A percentile compares a stretch with the other conserved stretches of the same genome.
Conservation (phyloP, 495 filamentous ascomycete genomes). For the Tricharina praecox region DNA sequence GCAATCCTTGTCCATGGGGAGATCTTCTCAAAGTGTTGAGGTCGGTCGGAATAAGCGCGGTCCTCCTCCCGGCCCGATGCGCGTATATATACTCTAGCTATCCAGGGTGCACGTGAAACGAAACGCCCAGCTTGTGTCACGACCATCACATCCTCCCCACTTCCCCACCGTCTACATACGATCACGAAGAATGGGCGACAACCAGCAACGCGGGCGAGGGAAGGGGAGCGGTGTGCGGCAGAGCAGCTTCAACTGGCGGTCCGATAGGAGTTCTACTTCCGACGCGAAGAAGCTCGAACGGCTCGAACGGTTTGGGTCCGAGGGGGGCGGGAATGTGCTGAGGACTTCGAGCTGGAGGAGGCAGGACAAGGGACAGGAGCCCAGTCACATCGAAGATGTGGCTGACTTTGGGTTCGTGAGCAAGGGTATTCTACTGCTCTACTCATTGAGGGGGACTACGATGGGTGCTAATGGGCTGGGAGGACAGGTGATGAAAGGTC, state of each 20-base stretch:
- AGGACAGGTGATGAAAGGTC: slow-evolving; percentile 25
- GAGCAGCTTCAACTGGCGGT: slow-evolving; percentile 3
- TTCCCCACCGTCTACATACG: no score
- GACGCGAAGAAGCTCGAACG: slow-evolving; percentile 6
- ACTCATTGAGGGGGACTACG: not conserved
- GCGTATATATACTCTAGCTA: no score
- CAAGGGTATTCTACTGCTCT: slow-evolving; percentile 14
- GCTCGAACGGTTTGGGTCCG: slow-evolving; percentile 2
- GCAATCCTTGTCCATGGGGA: no score
- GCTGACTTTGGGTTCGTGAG: slow-evolving; percentile 26
- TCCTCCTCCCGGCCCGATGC: no score
- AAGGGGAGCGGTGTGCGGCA: not conserved
- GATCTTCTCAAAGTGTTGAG: no score
- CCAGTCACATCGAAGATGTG: not conserved
- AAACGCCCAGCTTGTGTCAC: no score
- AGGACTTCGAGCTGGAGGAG: not conserved
- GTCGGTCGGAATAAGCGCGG: no score
- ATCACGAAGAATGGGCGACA: no score
- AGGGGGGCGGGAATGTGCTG: not conserved
- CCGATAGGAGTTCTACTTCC: not conserved
- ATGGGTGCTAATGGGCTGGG: not conserved
- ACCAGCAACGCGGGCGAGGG: not conserved
- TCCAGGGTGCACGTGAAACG: no score
- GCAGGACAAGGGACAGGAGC: not conserved
- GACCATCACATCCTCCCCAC: no score